A percentile compares a stretch with the other conserved stretches of the same genome.
Conservation (phyloP, 495 filamentous ascomycete genomes). For the Darksidea phi region DNA sequence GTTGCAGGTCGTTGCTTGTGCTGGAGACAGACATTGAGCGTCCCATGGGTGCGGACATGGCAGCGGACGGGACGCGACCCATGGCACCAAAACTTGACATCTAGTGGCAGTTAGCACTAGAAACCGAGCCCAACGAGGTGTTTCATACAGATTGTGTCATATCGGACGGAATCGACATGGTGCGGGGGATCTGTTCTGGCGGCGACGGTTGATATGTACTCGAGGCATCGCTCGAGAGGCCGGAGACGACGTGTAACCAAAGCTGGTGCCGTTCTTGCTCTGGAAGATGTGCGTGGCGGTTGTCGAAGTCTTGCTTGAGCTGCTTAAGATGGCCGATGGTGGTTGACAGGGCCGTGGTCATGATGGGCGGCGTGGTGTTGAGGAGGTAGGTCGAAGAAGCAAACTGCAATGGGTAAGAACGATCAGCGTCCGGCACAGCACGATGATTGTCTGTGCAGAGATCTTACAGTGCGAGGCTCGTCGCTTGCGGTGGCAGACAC, state of each 20-base stretch:
- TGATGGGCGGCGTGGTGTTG: constrained; percentile 5
- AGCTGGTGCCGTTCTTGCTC: constrained; percentile 16
- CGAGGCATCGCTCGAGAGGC: constrained; percentile 1
- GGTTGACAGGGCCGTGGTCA: constrained; percentile 12
- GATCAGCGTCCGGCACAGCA: constrained; percentile 16
- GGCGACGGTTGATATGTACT: not conserved
- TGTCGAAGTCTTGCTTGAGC: constrained; percentile 20
- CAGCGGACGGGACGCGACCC: constrained; percentile 29
- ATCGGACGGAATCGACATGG: constrained; percentile 25
- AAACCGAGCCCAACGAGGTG: constrained; percentile 20
- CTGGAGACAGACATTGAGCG: constrained; percentile 2
- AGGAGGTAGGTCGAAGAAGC: not conserved
- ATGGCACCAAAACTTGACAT: constrained; percentile 17
- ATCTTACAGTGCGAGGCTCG: constrained; percentile 10
- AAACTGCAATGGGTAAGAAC: constrained; percentile 6
- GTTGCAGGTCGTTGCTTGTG: constrained; percentile 1
- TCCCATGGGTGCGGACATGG: constrained; percentile 16
- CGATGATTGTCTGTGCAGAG: not conserved
- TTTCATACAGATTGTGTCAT: constrained; percentile 27
- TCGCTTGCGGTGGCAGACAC: constrained; percentile 10
- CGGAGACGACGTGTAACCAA: constrained; percentile 9
- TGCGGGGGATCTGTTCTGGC: constrained; percentile 25
- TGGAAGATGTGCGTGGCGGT: constrained; percentile 14
- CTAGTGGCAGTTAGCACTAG: constrained; percentile 20
- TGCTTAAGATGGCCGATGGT: constrained; percentile 21